Base-by-base conservation (phyloP, 345 rosid species). In the Sonneratia caseolaris region DNA sequence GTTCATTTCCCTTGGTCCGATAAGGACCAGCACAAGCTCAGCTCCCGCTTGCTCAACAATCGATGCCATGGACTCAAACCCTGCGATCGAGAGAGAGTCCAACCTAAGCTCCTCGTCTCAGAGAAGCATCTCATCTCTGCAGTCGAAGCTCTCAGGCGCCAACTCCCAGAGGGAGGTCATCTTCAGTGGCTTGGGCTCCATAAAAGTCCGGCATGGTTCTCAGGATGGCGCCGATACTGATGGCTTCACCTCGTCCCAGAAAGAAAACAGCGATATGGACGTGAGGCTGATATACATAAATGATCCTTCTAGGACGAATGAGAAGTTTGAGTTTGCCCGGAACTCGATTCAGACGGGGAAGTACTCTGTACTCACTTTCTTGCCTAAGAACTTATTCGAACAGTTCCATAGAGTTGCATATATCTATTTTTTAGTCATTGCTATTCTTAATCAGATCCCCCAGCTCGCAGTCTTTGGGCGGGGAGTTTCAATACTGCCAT, bases 381-480 rank as follows among this genome's bases (percentile, higher is more conserved):
- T 92, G 76, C 99, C 98, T 6, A 82, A 87, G 76, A 96, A 92
- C 82, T 84, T 96, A 80, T 96, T 88, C 76, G 98, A 96, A 76
- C 98, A 92, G 82, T 92, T 96, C 72, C 99, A 91, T 75, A 89
- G 98, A 86, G 96, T 92, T 79, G 97, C 97, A 10, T 91, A 92
- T 74, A 76, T 92, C 43, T 96, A 96, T 81, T 92, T 96, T 78
- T 89, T 92, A 67, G 84, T 89, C 4, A 96, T 96, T 79, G 97
- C 95, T 2, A 85, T 92, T 62, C 98, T 92, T 73, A 96, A 96
- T 81, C 99, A 96, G 84, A 89, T 96, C 55, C 98, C 98, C 9
- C 97, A 91, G 89, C 95, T 92, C 7, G 99, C 99, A 0, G 98
- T 92, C 53, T 96, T 96, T 37, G 97, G 99, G n/a, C 86, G 98